phyloP scores from a whole-genome alignment of 1,139 yeast species.

The Suhomyces kunorum region DNA sequence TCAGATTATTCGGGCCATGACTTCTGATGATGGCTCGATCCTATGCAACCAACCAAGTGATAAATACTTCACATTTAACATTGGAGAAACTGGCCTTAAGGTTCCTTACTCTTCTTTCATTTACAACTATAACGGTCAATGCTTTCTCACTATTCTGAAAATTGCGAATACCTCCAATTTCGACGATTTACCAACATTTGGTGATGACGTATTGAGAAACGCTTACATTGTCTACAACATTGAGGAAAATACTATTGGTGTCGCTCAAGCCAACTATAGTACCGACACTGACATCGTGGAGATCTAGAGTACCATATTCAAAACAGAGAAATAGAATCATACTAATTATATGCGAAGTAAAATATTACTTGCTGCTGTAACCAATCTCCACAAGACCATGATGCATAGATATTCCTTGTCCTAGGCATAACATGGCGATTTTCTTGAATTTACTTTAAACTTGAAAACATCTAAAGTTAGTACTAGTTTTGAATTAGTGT shows the following conservation, averaged over 20 bases:
- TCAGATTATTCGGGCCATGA: background rate
- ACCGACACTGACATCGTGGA: conserved; percentile 14
- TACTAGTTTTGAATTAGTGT: background rate
- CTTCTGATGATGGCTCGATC: background rate
- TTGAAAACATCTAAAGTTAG: conserved; percentile 3
- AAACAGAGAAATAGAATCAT: too few relatives aligned
- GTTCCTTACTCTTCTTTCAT: conserved; percentile 8
- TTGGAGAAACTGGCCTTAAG: conserved; percentile 3
- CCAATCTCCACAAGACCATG: too few relatives aligned
- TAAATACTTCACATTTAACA: background rate
- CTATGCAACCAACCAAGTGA: conserved; percentile 6
- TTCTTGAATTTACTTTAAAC: too few relatives aligned
- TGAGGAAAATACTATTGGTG: conserved; percentile 20
- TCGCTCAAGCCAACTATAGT: conserved; percentile 21
- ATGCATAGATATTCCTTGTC: too few relatives aligned
- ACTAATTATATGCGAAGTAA: too few relatives aligned
- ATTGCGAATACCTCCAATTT: background rate
- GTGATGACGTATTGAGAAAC: conserved; percentile 23
- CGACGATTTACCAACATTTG: conserved; percentile 14
- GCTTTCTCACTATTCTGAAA: background rate
- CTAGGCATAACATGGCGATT: too few relatives aligned
- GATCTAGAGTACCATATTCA: too few relatives aligned
- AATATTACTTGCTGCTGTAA: too few relatives aligned
- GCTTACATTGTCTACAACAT: conserved; percentile 26
- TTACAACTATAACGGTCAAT: background rate